A percentile compares a stretch with the other conserved stretches of the same genome.
Conservation (phyloP, 164 flowering plant species). For the Nelumbo lutea region DNA sequence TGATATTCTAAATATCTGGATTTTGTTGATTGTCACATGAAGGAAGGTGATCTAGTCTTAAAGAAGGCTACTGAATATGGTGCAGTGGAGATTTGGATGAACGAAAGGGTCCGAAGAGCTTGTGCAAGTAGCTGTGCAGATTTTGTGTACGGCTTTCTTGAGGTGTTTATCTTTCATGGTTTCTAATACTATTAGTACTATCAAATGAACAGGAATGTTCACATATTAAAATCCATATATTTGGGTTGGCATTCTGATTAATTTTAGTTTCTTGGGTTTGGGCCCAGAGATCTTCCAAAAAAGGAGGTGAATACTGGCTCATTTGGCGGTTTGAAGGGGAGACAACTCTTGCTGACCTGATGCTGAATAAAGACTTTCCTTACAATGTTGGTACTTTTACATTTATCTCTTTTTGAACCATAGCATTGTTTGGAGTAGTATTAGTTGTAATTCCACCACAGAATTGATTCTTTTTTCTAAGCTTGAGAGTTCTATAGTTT, state of each 20-base stretch:
- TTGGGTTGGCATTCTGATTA: neutral
- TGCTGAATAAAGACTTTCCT: slow-evolving; percentile 90
- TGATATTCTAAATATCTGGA: neutral
- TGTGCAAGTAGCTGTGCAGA: slow-evolving; percentile 95
- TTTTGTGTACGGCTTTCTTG: slow-evolving; percentile 86
- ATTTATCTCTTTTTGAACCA: no score
- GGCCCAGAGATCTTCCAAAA: slow-evolving; percentile 75
- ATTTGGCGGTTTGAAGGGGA: slow-evolving; percentile 94
- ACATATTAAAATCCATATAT: no score
- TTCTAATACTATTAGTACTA: neutral
- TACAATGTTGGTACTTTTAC: slow-evolving; percentile 79
- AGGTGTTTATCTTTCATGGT: slow-evolving; percentile 51
- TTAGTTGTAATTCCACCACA: no score
- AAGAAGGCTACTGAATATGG: slow-evolving; percentile 98
- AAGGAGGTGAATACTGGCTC: slow-evolving; percentile 86
- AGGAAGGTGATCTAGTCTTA: slow-evolving; percentile 79
- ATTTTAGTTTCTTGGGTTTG: slow-evolving; percentile 7
- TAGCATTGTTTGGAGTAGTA: no score
- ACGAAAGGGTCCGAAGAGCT: slow-evolving; percentile 93
- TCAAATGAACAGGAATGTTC: no score
- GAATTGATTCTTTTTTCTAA: no score
- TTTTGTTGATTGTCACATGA: slow-evolving; percentile 15
- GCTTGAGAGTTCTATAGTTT: no score
- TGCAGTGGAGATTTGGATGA: slow-evolving; percentile 99
- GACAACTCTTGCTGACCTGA: slow-evolving; percentile 76